Evolutionary conservation across 768 basidiomycete genomes (phyloP), one percentile per base, ranked within the genome.

Genomic region (Tylopilus balloui): DNA sequence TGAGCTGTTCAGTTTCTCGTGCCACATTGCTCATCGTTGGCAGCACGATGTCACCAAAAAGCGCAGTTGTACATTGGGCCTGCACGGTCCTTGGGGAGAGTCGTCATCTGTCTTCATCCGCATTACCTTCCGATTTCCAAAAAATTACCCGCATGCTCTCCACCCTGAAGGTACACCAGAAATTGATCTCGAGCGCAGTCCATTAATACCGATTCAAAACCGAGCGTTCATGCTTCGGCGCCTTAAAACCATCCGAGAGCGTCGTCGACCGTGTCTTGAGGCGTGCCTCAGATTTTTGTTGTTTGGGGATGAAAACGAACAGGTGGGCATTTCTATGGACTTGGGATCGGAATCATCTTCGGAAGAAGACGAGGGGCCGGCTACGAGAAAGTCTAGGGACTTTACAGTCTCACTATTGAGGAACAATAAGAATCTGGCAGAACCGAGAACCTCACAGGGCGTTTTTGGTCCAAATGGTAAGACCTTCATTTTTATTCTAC

Each of bases 31-130:
- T 55, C 6, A 56, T 25, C 15, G 39, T 35, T 42, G 42, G 3
- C 54, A 86, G 84, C 79, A 81, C 38, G 86, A 88, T 47, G 70
- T 87, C 32, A 73, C 75, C 8, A 87, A 86, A 63, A 82, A 78
- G 57, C 81, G 91, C 10, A 86, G 82, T 13, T 89, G 90, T 57
- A 92, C 91, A 2, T 74, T 96, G 40, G 88, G 91, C 4, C 71
- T 97, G 36, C 83, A 90, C 54, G 90, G 90, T 2, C 92, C 92
- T 3, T 94, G 92, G 92, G 91, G 88, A n/a, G 86, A 86, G 48
- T 80, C 78, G 0, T 85, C 84, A 11, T 86, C 84, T 17, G 86
- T 87, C 7, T 93, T 91, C 69, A 83, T 93, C 50, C 84, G 94
- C 1, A 79, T 95, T 23, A 86, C 88, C 1, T 94, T 96, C 70